Base-by-base conservation (phyloP, 2,329 filamentous ascomycete species). In the Fusarium musae region DNA sequence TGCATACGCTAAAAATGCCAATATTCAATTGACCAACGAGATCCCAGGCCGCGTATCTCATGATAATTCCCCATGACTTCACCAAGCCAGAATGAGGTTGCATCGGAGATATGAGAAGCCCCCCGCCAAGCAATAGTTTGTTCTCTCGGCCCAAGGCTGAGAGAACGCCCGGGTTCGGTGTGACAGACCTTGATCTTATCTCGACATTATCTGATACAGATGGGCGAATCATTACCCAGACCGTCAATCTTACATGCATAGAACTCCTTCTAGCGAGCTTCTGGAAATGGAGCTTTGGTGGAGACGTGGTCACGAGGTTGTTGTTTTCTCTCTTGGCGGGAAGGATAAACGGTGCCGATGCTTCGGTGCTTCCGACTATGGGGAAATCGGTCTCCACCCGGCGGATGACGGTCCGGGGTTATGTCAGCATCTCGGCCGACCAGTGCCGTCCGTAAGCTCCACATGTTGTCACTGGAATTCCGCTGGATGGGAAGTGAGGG, bases 361-460 rank as follows among this genome's bases (percentile, higher is more conserved):
- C 40, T 70, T 70, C 69, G 71, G 50, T 62, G 34, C 57, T 52
- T 46, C 71, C 71, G 69, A 50, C 36, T 65, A 71, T 70, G 70
- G 70, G 30, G 50, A 63, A 56, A 40, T 19, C 49, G 69, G 54
- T 44, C 49, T 53, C 62, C 64, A 52, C 44, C 46, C 46, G 57
- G 26, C 44, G 57, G 36, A 60, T 60, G 52, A 28, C 40, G 39
- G 40, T 44, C 32, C 59, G 53, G 44, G 59, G 46, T 59, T 53
- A 66, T 69, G 53, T 63, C 58, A 73, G 59, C 62, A 57, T 66
- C 43, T 71, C 75, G 75, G 73, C 63, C 73, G 73, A 75, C 40
- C 52, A 40, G 56, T 76, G 54, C 72, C 70, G 70, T 71, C 72
- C 63, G 68, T 69, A 28, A 23, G 34, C n/a, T 57, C 66, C 70